Conservation (phyloP, 1,284 basidiomycete genomes). For the Cryptococcus sp. region DNA sequence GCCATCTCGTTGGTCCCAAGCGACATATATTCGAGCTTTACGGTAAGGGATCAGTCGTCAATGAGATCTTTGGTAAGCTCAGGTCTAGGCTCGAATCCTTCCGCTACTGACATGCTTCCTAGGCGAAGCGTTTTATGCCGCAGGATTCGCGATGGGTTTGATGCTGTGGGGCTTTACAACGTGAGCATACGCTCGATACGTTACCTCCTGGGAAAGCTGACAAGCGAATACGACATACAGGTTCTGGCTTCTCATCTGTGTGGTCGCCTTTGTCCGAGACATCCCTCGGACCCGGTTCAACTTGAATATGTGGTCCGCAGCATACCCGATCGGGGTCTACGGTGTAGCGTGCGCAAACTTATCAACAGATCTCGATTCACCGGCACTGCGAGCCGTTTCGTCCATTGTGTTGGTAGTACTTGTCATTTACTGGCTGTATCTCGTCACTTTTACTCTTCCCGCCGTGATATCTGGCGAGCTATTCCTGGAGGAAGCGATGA, state of each 20-base stretch:
- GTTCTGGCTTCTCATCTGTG: conserved; percentile 24
- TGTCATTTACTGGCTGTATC: conserved; percentile 23
- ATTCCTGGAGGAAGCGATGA: conserved; percentile 15
- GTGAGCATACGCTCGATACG: conserved; percentile 8
- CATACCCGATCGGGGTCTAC: conserved; percentile 21
- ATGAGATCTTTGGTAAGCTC: conserved; percentile 4
- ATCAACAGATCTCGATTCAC: conserved; percentile 22
- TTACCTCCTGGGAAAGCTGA: no score
- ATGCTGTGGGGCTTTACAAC: conserved; percentile 25
- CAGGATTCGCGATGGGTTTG: conserved; percentile 17
- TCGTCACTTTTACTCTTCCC: conserved; percentile 18
- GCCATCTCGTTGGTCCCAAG: conserved; percentile 21
- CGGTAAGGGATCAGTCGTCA: conserved; percentile 16
- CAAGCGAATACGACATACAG: conserved; percentile 3
- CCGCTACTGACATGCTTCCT: background rate
- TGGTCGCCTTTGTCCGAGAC: conserved; percentile 21
- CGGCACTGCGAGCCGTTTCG: conserved; percentile 20
- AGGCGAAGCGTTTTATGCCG: conserved; percentile 21
- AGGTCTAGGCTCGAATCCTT: conserved; percentile 3
- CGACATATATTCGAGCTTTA: conserved; percentile 16
- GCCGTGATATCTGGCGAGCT: conserved; percentile 21
- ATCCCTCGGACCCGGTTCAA: conserved; percentile 17
- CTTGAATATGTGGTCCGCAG: conserved; percentile 26
- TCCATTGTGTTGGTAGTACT: conserved; percentile 13
- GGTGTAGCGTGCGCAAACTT: conserved; percentile 22